A percentile compares a stretch with the other conserved stretches of the same genome.
Conservation (phyloP, 371 early-diverging fungal genomes). For the Lichtheimia ramosa region DNA sequence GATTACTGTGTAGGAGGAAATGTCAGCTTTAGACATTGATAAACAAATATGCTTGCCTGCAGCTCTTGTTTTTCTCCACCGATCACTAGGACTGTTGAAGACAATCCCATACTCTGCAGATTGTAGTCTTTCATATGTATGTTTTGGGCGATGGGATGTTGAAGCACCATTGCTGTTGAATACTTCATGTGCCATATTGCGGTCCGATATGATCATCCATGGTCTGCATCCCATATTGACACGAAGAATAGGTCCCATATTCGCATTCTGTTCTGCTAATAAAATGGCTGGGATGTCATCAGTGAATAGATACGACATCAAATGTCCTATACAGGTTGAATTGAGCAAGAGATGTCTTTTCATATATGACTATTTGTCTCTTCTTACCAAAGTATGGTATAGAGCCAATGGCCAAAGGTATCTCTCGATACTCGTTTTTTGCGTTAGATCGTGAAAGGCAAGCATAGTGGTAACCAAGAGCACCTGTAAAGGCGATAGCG, state of each 20-base stretch:
- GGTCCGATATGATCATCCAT: slow-evolving; percentile 19
- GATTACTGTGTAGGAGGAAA: not conserved
- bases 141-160: slow-evolving; percentile 10
- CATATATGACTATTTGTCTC: too few relatives aligned
- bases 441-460: too few relatives aligned
- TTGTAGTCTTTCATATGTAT: not conserved
- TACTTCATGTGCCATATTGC: slow-evolving; percentile 19
- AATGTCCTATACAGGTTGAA: too few relatives aligned
- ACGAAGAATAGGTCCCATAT: slow-evolving; percentile 10
- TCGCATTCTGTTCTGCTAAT: not conserved
- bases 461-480: too few relatives aligned
- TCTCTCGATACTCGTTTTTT: not conserved
- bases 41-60: not conserved
- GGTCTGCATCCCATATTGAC: slow-evolving; percentile 17
- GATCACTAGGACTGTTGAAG: slow-evolving; percentile 5
- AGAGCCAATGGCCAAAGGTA: slow-evolving; percentile 7
- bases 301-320: too few relatives aligned
- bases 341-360: too few relatives aligned
- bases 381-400: slow-evolving; percentile 13
- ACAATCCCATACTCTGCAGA: slow-evolving; percentile 8
- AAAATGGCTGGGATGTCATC: too few relatives aligned
- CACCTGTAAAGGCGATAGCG: too few relatives aligned
- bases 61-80: slow-evolving; percentile 15
- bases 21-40: not conserved
- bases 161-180: slow-evolving; percentile 10